phyloP scores from a whole-genome alignment of 2,329 filamentous ascomycete species.

The Colletotrichum destructivum region DNA sequence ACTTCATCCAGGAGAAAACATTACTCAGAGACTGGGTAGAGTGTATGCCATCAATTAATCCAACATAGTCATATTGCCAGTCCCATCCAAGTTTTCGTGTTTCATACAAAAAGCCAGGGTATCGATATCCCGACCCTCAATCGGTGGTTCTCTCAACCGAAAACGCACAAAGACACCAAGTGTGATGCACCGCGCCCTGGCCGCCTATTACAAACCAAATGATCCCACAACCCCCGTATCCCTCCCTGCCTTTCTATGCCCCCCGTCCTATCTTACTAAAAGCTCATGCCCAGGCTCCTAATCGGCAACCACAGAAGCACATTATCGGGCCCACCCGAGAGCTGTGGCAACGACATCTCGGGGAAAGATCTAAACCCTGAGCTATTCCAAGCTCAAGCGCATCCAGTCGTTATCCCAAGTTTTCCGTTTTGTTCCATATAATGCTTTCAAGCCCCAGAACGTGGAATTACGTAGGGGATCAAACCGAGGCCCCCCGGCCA shows the following conservation, averaged over 20 bases:
- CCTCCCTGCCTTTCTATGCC: not conserved
- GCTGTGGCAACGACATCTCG: not conserved
- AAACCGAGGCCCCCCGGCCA: not conserved
- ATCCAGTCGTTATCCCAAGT: not conserved
- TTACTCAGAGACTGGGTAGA: not conserved
- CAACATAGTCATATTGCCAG: not conserved
- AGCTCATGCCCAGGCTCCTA: not conserved
- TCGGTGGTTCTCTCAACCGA: not conserved
- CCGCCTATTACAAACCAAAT: not conserved
- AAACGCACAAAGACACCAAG: constrained; percentile 1
- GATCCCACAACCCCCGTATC: not conserved
- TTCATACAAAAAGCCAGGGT: not conserved
- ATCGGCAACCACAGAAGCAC: not conserved
- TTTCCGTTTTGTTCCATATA: not conserved
- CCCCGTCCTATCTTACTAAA: not conserved
- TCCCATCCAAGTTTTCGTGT: not conserved
- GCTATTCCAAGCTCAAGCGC: not conserved
- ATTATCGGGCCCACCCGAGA: not conserved
- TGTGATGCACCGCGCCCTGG: constrained; percentile 13
- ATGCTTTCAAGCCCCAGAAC: not conserved
- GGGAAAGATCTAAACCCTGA: not conserved
- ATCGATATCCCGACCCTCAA: not conserved
- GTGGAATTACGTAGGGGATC: not conserved
- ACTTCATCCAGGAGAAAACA: not conserved
- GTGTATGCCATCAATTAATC: too few species aligned